A percentile compares a stretch with the other conserved stretches of the same genome.
These are phyloP conservation scores for Albifimbria verrucaria DNA, from an alignment of 2,329 filamentous ascomycete genomes.

Conservation along the genomic window DNA sequence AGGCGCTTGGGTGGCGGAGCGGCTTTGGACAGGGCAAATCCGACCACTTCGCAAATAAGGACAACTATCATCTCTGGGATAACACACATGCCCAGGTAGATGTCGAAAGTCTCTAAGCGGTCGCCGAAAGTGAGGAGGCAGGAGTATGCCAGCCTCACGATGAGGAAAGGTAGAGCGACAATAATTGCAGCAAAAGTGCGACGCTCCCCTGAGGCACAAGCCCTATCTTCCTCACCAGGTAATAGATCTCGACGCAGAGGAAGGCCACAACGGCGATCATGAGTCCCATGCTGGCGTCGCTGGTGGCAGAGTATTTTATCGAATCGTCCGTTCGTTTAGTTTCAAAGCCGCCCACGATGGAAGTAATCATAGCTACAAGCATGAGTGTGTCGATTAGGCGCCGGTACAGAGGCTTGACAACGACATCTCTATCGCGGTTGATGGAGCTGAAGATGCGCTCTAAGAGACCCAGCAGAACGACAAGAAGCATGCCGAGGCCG, in stretches of 20 bases:
- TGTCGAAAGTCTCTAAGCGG: constrained; percentile 22
- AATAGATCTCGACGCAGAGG: constrained; percentile 33
- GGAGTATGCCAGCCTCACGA: constrained; percentile 28
- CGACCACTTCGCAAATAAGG: constrained; percentile 24
- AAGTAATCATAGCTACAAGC: constrained; percentile 33
- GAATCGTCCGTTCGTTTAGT: constrained; percentile 17
- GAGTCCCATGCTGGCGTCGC: constrained; percentile 22
- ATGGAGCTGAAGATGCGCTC: constrained; percentile 42
- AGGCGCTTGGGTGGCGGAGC: constrained; percentile 8
- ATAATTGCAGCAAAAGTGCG: constrained; percentile 45
- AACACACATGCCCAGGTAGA: constrained; percentile 27
- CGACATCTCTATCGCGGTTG: constrained; percentile 29
- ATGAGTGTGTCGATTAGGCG: constrained; percentile 39
- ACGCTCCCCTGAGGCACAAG: constrained; percentile 48
- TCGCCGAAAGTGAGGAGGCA: constrained; percentile 23
- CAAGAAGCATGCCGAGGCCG: constrained; percentile 43
- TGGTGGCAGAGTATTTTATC: constrained; percentile 23
- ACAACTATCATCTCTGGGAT: constrained; percentile 31
- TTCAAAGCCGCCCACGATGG: constrained; percentile 27
- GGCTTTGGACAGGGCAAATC: constrained; percentile 24
- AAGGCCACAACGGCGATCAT: constrained; percentile 36
- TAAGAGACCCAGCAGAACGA: constrained; percentile 33
- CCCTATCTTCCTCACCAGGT: constrained; percentile 36
- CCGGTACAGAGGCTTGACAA: constrained; percentile 25
- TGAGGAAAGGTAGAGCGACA: constrained; percentile 29